Percentiles rank a stretch among this genome's conserved stretches.
These are phyloP conservation scores for Tephrocybe sp. DNA, from an alignment of 768 basidiomycete species.

Conservation along the genomic window DNA sequence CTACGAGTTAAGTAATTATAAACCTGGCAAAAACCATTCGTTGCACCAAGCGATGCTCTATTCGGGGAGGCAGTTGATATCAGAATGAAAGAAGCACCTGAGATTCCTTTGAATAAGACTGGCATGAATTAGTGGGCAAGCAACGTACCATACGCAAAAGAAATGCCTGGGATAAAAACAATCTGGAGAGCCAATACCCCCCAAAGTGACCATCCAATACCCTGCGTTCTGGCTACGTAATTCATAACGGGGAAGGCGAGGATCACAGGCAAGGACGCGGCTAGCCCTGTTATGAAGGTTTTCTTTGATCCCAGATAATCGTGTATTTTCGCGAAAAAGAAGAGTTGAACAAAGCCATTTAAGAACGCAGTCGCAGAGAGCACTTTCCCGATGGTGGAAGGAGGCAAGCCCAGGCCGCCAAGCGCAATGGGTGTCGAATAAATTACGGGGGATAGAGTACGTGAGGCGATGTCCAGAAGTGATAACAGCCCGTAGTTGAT, in stretches of 20 bases:
- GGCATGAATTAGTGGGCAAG: not conserved
- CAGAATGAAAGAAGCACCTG: conserved; percentile 70
- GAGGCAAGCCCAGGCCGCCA: conserved; percentile 69
- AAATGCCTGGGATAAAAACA: conserved; percentile 46
- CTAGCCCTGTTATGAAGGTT: conserved; percentile 52
- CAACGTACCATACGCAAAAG: conserved; percentile 28
- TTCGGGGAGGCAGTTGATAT: conserved; percentile 66
- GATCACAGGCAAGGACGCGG: conserved; percentile 48
- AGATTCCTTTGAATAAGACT: not conserved
- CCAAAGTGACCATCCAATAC: conserved; percentile 47
- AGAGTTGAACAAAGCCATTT: conserved; percentile 63
- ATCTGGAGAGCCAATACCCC: conserved; percentile 43
- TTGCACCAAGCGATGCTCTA: conserved; percentile 58
- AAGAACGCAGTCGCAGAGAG: conserved; percentile 57
- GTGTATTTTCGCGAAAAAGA: conserved; percentile 65
- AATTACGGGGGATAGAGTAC: conserved; percentile 67
- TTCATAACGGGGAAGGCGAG: conserved; percentile 61
- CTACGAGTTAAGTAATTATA: not conserved
- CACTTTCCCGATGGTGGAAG: conserved; percentile 62
- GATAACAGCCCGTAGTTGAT: conserved; percentile 64
- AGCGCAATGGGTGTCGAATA: conserved; percentile 64
- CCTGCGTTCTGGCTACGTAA: conserved; percentile 45
- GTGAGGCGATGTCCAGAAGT: conserved; percentile 63
- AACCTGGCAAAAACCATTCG: conserved; percentile 15
- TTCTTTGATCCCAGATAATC: conserved; percentile 59